Base-by-base conservation (phyloP, 352 stramenopile genomes). In the Lagenidium sp. region DNA sequence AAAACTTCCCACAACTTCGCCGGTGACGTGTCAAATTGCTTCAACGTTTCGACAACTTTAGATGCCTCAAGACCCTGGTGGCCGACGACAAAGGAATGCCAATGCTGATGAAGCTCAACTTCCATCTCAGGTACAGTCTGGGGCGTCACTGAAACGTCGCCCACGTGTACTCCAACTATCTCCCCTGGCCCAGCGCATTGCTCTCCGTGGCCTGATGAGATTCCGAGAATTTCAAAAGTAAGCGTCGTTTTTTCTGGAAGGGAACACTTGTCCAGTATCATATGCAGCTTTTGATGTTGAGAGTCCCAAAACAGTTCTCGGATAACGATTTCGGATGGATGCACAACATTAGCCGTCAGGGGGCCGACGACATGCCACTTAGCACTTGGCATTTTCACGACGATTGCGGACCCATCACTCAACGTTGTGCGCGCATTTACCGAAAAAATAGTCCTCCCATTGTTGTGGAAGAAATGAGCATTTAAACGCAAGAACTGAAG, bases 401-500 rank as follows among this genome's bases (percentile, higher is more conserved):
- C 39, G 10, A 82, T 16, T 4, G 53, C 57, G 0, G 54, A 52
- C 6, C 44, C 48, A 6, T 49, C 48, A 6, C 31, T 49, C 0
- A 82, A 38, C 10, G 41, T 68, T 12, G 53, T 65, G n/a, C 66
- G 47, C 0, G 63, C 48, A 20, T 42, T 49, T 18, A 80, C 55
- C 0, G 53, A 71, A 30, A 82, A 54, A 15, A 63, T 64, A 4
- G 66, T 80, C 5, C 53, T 60, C 0, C 54, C 63, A 0, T 61
- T 58, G 6, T 77, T 54, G 34, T 79, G 58, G 32, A 71, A 67
- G 41, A 76, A 80, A 41, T 71, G 65, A 18, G 69, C 70, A n/a
- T 68, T 73, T 10, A 82, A 36, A 1, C 66, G 55, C 28, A 82
- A 44, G 45, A 82, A 82, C 50, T 80, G 53, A 5, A 82, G 51